Percentiles rank a stretch among this genome's conserved stretches.
These are phyloP conservation scores for Trichoderma virens DNA, from an alignment of 495 filamentous ascomycete genomes.

Conservation along the genomic window DNA sequence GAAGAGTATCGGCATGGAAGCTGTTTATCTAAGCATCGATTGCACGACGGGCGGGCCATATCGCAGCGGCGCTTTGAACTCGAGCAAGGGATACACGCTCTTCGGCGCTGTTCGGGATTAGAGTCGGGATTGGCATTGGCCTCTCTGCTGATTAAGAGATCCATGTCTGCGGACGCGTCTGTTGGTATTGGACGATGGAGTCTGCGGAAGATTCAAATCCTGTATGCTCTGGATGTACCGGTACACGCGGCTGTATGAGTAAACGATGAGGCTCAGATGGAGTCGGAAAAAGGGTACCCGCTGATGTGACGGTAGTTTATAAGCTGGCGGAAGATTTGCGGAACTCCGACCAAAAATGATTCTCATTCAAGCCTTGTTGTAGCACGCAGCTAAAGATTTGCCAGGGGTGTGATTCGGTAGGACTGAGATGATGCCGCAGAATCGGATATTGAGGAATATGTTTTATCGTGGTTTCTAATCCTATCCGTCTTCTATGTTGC, in stretches of 20 bases:
- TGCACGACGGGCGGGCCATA: conserved; percentile 15
- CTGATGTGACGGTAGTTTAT: neutral
- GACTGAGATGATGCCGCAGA: too few relatives aligned
- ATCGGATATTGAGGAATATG: too few relatives aligned
- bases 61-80: conserved; percentile 19
- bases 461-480: too few relatives aligned
- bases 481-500: too few relatives aligned
- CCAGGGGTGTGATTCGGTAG: too few relatives aligned
- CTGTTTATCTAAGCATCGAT: conserved; percentile 13
- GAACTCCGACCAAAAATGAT: neutral
- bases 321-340: conserved; percentile 5
- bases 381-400: too few relatives aligned
- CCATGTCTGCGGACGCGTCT: neutral
- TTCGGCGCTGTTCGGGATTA: neutral
- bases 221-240: too few relatives aligned
- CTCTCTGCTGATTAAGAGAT: neutral
- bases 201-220: too few relatives aligned
- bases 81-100: conserved; percentile 18
- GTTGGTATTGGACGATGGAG: too few relatives aligned
- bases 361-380: too few relatives aligned
- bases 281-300: too few relatives aligned
- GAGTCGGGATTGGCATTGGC: neutral
- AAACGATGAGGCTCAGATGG: neutral
- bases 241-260: too few relatives aligned
- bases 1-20: conserved; percentile 15